Percentiles rank a stretch among this genome's conserved stretches.
Evolutionary conservation across 2,329 filamentous ascomycete species (phyloP).

Genomic region (Gnomoniopsis sp.): DNA sequence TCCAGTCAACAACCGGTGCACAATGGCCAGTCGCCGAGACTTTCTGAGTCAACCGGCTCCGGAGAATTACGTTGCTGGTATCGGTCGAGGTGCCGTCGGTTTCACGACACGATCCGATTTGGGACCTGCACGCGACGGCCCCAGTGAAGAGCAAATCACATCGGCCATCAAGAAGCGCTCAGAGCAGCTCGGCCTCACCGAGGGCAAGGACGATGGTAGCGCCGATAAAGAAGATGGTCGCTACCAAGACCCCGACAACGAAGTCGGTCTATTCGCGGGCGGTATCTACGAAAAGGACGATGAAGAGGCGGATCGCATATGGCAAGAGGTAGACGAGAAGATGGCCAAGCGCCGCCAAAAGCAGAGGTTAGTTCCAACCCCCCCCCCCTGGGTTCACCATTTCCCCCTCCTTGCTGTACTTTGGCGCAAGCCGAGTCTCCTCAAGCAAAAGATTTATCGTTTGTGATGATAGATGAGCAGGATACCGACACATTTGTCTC

Average conservation of each 20-base stretch:
- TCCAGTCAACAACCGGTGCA: neutral
- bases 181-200: constrained; percentile 66
- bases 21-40: constrained; percentile 67
- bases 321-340: constrained; percentile 91
- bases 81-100: constrained; percentile 94
- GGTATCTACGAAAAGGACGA: constrained; percentile 97
- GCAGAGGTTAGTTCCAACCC: constrained; percentile 76
- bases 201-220: constrained; percentile 55
- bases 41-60: constrained; percentile 84
- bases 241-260: constrained; percentile 95
- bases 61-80: constrained; percentile 89
- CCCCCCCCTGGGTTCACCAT: too few species aligned
- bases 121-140: constrained; percentile 89
- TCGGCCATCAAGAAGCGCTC: constrained; percentile 94
- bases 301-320: constrained; percentile 95
- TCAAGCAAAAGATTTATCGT: constrained; percentile 62
- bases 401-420: neutral
- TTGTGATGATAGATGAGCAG: constrained; percentile 64
- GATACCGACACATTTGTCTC: constrained; percentile 68
- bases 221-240: constrained; percentile 70
- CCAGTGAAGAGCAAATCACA: constrained; percentile 97
- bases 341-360: constrained; percentile 87
- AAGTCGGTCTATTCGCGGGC: constrained; percentile 90
- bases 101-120: constrained; percentile 97
- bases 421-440: constrained; percentile 18